Evolutionary conservation across 1,284 basidiomycete genomes (phyloP).

Genomic region (Apiotrichum domesticum): DNA sequence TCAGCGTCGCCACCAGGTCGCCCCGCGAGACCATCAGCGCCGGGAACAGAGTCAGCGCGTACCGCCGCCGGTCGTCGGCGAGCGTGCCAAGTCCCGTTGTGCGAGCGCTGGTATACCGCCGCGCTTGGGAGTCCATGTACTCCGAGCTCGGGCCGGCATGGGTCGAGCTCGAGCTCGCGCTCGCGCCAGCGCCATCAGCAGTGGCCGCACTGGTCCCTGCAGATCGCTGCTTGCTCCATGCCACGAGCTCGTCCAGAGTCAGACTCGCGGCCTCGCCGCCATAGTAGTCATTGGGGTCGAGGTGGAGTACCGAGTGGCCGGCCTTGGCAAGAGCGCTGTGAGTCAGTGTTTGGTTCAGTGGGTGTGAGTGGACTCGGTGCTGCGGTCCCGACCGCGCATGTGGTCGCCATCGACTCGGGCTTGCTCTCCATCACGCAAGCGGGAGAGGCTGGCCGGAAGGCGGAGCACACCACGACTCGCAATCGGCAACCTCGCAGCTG

Average conservation of each 20-base stretch:
- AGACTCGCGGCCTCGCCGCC: slow-evolving; percentile 76
- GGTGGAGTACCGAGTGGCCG: slow-evolving; percentile 77
- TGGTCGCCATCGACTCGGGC: no score
- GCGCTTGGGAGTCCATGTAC: neutral
- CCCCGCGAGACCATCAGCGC: slow-evolving; percentile 75
- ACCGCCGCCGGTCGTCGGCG: slow-evolving; percentile 62
- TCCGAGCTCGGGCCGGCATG: no score
- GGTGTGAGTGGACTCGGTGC: no score
- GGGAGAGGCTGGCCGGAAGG: no score
- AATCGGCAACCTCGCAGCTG: no score
- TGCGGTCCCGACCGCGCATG: no score
- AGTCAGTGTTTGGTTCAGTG: neutral
- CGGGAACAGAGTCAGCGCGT: slow-evolving; percentile 77
- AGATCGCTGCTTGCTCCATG: slow-evolving; percentile 55
- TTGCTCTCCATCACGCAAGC: no score
- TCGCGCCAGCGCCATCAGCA: neutral
- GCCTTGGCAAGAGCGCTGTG: slow-evolving; percentile 76
- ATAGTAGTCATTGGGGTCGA: slow-evolving; percentile 80
- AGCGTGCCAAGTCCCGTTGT: slow-evolving; percentile 49
- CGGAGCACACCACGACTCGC: no score
- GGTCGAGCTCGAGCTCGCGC: neutral
- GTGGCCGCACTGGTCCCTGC: no score
- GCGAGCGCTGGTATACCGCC: slow-evolving; percentile 17
- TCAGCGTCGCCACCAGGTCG: slow-evolving; percentile 69
- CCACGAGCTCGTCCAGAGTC: slow-evolving; percentile 68